Percentiles rank a stretch among this genome's conserved stretches.
These are phyloP conservation scores for Drosera spatulata DNA, from an alignment of 179 eudicot genomes.

Conservation along the genomic window DNA sequence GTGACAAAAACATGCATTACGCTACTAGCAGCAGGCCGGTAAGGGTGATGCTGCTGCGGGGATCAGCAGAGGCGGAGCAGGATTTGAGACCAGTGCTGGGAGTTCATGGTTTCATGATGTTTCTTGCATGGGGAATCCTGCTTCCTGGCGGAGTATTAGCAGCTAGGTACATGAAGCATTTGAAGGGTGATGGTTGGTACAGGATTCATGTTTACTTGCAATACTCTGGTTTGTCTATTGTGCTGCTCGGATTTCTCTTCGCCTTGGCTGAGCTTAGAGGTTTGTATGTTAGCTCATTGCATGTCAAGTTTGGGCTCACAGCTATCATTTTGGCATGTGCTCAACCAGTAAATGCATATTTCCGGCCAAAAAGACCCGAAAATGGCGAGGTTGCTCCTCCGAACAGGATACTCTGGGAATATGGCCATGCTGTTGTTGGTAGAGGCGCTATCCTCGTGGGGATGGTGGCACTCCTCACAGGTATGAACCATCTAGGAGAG, in stretches of 20 bases:
- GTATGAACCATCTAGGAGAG: conserved; percentile 86
- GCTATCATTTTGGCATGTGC: conserved; percentile 54
- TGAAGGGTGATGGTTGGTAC: conserved; percentile 86
- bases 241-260: conserved; percentile 80
- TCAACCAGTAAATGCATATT: conserved; percentile 67
- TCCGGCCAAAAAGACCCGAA: conserved; percentile 67
- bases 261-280: conserved; percentile 96
- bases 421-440: conserved; percentile 55
- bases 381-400: conserved; percentile 39
- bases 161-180: conserved; percentile 71
- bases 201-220: conserved; percentile 77
- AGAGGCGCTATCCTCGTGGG: conserved; percentile 65
- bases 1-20: conserved; percentile 82
- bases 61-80: conserved; percentile 91
- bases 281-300: conserved; percentile 45
- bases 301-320: conserved; percentile 73
- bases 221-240: conserved; percentile 73
- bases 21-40: conserved; percentile 70
- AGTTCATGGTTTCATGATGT: conserved; percentile 96
- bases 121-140: conserved; percentile 89
- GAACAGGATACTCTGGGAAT: conserved; percentile 71
- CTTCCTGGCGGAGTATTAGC: conserved; percentile 80
- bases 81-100: conserved; percentile 82
- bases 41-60: conserved; percentile 63
- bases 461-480: conserved; percentile 64